Evolutionary conservation across 768 basidiomycete genomes (phyloP).

Genomic region (Pilatotrama ljubarskyi): DNA sequence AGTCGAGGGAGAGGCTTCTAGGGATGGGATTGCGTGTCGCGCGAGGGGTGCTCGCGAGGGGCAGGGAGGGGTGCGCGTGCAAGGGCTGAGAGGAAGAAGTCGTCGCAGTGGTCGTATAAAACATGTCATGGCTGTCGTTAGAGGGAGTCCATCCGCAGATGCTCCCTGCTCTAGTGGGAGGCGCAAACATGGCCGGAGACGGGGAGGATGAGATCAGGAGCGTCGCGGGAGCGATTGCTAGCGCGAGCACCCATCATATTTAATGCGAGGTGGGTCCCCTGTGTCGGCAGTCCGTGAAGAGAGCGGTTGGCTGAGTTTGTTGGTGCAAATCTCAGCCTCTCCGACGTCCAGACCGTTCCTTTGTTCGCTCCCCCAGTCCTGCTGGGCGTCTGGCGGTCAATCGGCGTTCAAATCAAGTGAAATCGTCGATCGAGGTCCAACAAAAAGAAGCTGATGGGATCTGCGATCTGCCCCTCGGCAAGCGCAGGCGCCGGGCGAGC

Average conservation of each 20-base stretch:
- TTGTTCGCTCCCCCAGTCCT: constrained; percentile 8
- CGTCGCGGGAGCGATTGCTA: constrained; percentile 14
- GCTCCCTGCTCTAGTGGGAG: constrained; percentile 12
- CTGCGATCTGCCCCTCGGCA: constrained; percentile 13
- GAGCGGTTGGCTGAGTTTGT: constrained; percentile 6
- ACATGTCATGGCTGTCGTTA: constrained; percentile 13
- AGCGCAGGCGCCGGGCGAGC: constrained; percentile 1
- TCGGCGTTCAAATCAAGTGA: constrained; percentile 14
- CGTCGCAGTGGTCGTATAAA: constrained; percentile 9
- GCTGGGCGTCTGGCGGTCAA: background rate
- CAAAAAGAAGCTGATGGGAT: constrained; percentile 22
- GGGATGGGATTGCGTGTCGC: constrained; percentile 6
- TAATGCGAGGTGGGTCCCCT: constrained; percentile 14
- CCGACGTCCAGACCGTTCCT: constrained; percentile 13
- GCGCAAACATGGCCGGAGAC: constrained; percentile 13
- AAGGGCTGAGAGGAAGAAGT: constrained; percentile 1
- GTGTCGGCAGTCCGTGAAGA: background rate
- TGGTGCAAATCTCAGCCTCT: constrained; percentile 6
- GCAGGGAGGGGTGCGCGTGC: background rate
- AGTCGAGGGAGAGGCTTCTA: constrained; percentile 19
- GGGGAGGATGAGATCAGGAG: constrained; percentile 8
- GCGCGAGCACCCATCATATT: constrained; percentile 11
- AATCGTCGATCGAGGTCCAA: constrained; percentile 19
- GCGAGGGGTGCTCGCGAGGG: constrained; percentile 6
- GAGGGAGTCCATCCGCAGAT: constrained; percentile 20